Evolutionary conservation across 2,329 filamentous ascomycete genomes (phyloP), one percentile per base, ranked within the genome.

Genomic region (Phialophora macrospora): DNA sequence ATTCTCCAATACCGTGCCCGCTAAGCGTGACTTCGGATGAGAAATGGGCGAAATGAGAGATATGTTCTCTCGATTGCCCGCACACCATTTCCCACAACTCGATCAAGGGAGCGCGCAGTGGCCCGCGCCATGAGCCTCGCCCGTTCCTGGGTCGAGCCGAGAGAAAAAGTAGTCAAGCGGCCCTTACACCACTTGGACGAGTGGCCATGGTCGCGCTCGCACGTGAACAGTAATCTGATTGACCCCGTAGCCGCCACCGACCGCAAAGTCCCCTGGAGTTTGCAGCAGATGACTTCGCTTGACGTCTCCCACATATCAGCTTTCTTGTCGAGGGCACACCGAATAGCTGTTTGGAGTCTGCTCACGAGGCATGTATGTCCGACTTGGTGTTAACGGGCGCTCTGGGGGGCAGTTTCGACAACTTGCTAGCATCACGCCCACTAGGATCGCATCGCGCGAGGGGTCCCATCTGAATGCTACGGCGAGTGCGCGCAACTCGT

Each of bases 221-320:
- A 12, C 48, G 30, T 51, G 32, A 32, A 52, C n/a, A 6, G 52
- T n/a, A 28, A 30, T 54, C 26, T 54, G 55, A 58, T 58, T 63
- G 61, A 46, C n/a, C 30, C 61, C n/a, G 14, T 63, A 58, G 46
- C 30, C 61, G 61, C 61, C 48, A 17, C 17, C 34, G 7, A 32
- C 17, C 28, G 11, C 30, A 6, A 14, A 41, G 20, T 52, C 46
- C 26, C 38, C 58, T 60, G 12, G 4, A 17, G n/a, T 30, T 51
- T 14, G 57, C 57, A 34, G n/a, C 34, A 30, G 9, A 7, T 11
- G 44, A 24, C 17, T 41, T 52, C 26, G 44, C 44, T 34, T 59
- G 26, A 44, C 7, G 26, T 26, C 28, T 54, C 28, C 32, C 46
- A 34, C 32, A 24, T 20, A 8, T 38, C 32, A 11, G 3, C 56